Conservation (phyloP, 2,329 filamentous ascomycete genomes). For the Cadophora sp. region DNA sequence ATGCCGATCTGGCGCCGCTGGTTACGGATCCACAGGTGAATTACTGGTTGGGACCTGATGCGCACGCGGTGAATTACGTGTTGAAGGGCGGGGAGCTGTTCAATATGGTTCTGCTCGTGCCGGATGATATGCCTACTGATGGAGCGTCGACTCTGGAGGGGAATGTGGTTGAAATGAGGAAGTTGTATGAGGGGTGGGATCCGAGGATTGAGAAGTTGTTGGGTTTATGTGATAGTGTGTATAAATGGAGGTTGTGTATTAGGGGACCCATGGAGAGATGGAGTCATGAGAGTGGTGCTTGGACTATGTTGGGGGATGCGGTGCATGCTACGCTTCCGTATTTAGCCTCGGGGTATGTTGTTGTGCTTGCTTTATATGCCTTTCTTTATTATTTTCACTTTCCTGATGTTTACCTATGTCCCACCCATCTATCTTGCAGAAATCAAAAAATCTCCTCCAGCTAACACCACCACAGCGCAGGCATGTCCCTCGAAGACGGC, state of each 20-base stretch:
- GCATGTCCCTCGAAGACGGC: conserved; percentile 67
- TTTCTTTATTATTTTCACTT: no score
- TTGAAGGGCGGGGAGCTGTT: conserved; percentile 53
- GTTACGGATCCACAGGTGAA: conserved; percentile 52
- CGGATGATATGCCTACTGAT: conserved; percentile 44
- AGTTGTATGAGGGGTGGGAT: conserved; percentile 53
- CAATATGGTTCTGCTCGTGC: conserved; percentile 55
- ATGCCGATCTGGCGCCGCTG: conserved; percentile 50
- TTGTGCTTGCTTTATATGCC: neutral
- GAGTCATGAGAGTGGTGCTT: conserved; percentile 61
- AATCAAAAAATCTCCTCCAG: neutral
- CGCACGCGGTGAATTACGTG: conserved; percentile 57
- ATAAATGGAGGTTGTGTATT: conserved; percentile 67
- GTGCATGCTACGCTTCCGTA: conserved; percentile 71
- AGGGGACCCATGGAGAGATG: conserved; percentile 61
- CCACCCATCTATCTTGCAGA: neutral
- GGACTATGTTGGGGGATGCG: conserved; percentile 67
- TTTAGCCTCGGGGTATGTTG: conserved; percentile 52
- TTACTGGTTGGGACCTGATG: conserved; percentile 55
- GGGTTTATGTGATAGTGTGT: conserved; percentile 61
- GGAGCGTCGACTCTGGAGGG: conserved; percentile 48
- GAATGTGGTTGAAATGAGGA: conserved; percentile 51
- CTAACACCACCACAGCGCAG: conserved; percentile 47
- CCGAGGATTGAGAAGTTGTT: conserved; percentile 61
- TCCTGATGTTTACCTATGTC: no score